Base-by-base conservation (phyloP, 768 basidiomycete genomes). In the Sarcodon aspratus region DNA sequence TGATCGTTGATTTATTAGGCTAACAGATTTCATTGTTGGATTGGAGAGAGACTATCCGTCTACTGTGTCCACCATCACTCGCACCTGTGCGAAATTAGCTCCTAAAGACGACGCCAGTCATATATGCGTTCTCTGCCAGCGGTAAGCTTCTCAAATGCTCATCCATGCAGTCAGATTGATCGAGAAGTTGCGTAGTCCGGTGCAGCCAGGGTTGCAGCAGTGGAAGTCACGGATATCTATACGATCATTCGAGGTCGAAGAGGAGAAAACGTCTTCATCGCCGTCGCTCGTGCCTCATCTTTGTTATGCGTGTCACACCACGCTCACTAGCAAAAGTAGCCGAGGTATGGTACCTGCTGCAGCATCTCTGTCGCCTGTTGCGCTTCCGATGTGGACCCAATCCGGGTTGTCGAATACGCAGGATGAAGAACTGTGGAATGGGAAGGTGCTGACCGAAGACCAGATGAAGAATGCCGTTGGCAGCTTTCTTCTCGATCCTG, bases 31-130 rank as follows among this genome's bases (percentile, higher is more conserved):
- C 55, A 85, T 92, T 49, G 64, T 83, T 15, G 82, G 86, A 2
- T 60, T 92, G 31, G 89, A 92, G 63, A 77, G 73, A 46, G 81
- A 90, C 60, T 92, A 84, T 60, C 89, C 89, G 3, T 87, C 88
- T 0, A 92, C 89, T 0, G 89, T 91, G 9, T 89, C 86, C 7
- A 80, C 89, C 0, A 85, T 92, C 45, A 79, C 79, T 18, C 76
- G 84, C 34, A 91, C 89, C 1, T 87, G 85, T 57, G 79, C 73
- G 6, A 92, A 92, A 63, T 63, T 92, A 27, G 72, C 79, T 8
- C 79, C 89, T 0, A 89, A 84, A 59, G 63, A 74, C 47, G 68
- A 63, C 3, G 65, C 77, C 0, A 63, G 63, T 7, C 69, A 67
- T 0, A 57, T 54, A 7, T 91, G 88, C 58, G 55, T 74, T 10